Conservation (phyloP, 2,329 filamentous ascomycete genomes). For the Monilinia fructicola region DNA sequence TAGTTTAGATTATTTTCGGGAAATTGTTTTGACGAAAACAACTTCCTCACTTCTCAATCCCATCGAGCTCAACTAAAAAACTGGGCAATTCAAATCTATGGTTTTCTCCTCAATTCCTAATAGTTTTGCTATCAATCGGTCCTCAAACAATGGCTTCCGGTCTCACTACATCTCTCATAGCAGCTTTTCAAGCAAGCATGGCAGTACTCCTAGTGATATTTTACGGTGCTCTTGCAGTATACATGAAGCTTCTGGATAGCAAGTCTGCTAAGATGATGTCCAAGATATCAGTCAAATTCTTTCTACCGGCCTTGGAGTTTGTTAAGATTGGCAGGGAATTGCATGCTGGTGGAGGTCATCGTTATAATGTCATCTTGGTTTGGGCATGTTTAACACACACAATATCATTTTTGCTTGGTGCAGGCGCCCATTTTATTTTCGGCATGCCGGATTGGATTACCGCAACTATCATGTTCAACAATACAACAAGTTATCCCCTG, state of each 20-base stretch:
- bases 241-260: constrained; percentile 43
- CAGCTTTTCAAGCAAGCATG: constrained; percentile 49
- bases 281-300: constrained; percentile 49
- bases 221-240: constrained; percentile 47
- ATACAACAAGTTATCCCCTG: constrained; percentile 50
- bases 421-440: constrained; percentile 42
- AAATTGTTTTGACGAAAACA: neutral
- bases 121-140: neutral
- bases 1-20: neutral
- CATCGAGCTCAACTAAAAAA: neutral
- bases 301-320: constrained; percentile 49
- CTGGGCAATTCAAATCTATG: neutral
- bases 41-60: neutral
- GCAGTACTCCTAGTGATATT: constrained; percentile 50
- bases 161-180: constrained; percentile 45
- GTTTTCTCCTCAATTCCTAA: neutral
- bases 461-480: constrained; percentile 50
- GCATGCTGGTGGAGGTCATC: constrained; percentile 41
- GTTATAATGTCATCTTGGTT: constrained; percentile 44
- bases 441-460: constrained; percentile 49
- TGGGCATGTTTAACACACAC: constrained; percentile 47
- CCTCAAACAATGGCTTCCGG: constrained; percentile 27
- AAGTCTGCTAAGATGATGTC: constrained; percentile 46
- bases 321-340: constrained; percentile 48
- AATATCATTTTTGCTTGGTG: constrained; percentile 46